phyloP scores from a whole-genome alignment of 306 rosid genomes.

The Corylus heterophylla region DNA sequence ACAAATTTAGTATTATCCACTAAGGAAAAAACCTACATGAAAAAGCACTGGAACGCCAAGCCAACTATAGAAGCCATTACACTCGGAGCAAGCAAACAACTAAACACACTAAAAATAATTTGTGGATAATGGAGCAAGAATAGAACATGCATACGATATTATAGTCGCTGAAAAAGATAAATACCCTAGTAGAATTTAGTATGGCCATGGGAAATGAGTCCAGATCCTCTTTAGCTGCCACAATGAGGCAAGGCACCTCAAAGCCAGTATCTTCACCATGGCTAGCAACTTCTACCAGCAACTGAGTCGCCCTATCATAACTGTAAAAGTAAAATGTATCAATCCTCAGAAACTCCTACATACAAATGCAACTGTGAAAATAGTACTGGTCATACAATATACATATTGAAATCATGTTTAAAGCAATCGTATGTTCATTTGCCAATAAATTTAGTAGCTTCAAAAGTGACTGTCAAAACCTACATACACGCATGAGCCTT shows the following conservation, averaged over 20 bases:
- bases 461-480: too few relatives aligned
- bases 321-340: too few relatives aligned
- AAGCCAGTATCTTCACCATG: too few relatives aligned
- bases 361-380: too few relatives aligned
- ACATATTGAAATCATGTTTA: too few relatives aligned
- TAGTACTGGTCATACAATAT: too few relatives aligned
- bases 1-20: neutral
- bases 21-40: neutral
- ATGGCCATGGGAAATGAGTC: constrained; percentile 87
- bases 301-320: too few relatives aligned
- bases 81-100: neutral
- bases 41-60: neutral
- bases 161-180: neutral
- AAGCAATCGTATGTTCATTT: too few relatives aligned
- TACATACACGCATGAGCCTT: too few relatives aligned
- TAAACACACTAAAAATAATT: neutral
- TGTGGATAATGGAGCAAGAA: neutral
- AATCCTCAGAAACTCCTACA: too few relatives aligned
- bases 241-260: constrained; percentile 76
- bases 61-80: neutral
- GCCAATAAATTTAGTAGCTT: too few relatives aligned
- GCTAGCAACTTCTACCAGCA: too few relatives aligned
- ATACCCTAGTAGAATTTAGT: constrained; percentile 90
- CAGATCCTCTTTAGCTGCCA: constrained; percentile 92
- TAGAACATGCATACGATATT: neutral